A percentile compares a stretch with the other conserved stretches of the same genome.
These are phyloP conservation scores for Phyllachora maydis DNA, from an alignment of 2,329 filamentous ascomycete species.

Conservation along the genomic window DNA sequence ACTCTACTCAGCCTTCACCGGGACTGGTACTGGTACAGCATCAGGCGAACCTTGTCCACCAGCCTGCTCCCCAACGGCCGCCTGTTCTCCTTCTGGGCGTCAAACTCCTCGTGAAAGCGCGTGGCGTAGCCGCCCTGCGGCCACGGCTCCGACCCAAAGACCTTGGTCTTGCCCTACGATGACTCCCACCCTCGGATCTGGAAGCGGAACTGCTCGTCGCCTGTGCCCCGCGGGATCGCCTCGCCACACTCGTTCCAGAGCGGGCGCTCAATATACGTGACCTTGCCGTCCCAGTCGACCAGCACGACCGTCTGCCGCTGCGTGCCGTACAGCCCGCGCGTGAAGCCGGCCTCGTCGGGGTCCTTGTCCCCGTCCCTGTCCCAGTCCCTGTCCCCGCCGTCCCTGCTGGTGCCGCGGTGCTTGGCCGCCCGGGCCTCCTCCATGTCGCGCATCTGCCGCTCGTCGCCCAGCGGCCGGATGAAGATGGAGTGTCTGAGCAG, in stretches of 20 bases:
- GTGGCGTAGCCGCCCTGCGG: not conserved
- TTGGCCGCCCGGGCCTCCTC: constrained; percentile 16
- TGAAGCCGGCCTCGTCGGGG: constrained; percentile 19
- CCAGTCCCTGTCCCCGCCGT: constrained; percentile 13
- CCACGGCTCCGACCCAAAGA: not conserved
- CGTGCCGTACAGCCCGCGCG: constrained; percentile 41
- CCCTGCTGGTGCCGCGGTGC: constrained; percentile 7
- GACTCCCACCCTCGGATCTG: constrained; percentile 30
- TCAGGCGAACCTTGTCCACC: no score
- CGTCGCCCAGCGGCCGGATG: constrained; percentile 33
- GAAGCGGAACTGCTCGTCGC: constrained; percentile 34
- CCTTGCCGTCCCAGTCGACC: constrained; percentile 41
- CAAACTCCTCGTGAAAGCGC: no score
- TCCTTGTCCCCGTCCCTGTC: constrained; percentile 15
- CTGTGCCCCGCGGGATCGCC: constrained; percentile 26
- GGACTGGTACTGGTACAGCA: no score
- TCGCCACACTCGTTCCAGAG: constrained; percentile 38
- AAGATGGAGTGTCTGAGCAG: constrained; percentile 39
- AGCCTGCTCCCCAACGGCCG: no score
- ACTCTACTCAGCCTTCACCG: no score
- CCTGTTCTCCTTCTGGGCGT: no score
- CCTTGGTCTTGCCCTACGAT: constrained; percentile 3
- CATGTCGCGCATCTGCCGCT: constrained; percentile 22
- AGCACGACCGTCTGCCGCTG: constrained; percentile 42
- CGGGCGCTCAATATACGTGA: constrained; percentile 36